Base-by-base conservation (phyloP, 2,329 filamentous ascomycete genomes). In the Aspergillus sp. region DNA sequence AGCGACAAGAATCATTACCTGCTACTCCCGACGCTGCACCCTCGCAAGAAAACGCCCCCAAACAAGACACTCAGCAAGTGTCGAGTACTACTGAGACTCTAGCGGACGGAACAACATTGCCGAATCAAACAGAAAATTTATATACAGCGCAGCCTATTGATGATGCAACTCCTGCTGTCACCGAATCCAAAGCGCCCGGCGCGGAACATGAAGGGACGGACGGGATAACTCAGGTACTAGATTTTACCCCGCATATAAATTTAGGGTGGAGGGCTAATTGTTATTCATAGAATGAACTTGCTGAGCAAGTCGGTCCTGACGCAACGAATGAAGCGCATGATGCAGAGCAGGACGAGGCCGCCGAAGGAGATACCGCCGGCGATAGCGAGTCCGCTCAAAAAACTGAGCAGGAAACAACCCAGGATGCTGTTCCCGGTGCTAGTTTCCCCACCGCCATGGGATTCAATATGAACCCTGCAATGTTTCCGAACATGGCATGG, bases 401-500 rank as follows among this genome's bases (percentile, higher is more conserved):
- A 11, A 39, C 52, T n/a, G 64, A 67, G 23, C 52, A 66, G 40
- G 63, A 58, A 31, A 55, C 45, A 9, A 3, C 53, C 19, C 59
- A 64, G 43, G 40, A 33, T 15, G 41, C 48, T 9, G 63, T 49
- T 17, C 37, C 62, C 8, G 59, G 51, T 1, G 54, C 58, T 43
- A 53, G 66, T 56, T 47, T 62, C 21, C 57, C 61, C 33, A 73
- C 68, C 55, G 65, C 66, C 33, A 71, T 74, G 66, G 73, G 73
- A 56, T 76, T 77, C 62, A 79, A 77, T 17, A 79, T 81, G 67
- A 75, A 75, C 61, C 65, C 72, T 14, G 72, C 80, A 59, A 77
- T 75, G 61, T 86, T 87, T 64, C 72, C 82, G 24, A 81, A 80
- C 63, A 85, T 87, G 82, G 83, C 82, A 68, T 89, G 64, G 64